These are phyloP conservation scores for Plectranthus barbatus DNA, from an alignment of 257 asterid species.

Conservation along the genomic window DNA sequence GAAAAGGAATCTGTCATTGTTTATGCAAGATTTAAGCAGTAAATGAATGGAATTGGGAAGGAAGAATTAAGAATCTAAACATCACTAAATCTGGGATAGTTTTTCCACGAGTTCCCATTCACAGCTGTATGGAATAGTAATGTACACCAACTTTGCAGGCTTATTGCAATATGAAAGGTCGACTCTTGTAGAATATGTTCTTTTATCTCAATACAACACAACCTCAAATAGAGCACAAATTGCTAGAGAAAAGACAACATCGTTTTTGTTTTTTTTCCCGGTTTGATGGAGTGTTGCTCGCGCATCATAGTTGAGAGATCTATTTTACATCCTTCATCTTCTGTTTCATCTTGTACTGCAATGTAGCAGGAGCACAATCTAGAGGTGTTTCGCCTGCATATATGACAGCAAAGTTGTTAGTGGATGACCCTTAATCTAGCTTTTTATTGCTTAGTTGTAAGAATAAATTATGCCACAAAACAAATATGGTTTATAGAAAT, in stretches of 20 bases:
- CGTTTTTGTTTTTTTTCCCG: too few species aligned
- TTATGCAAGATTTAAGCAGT: too few species aligned
- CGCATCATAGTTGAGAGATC: too few species aligned
- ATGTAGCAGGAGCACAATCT: conserved; percentile 93
- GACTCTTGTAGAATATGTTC: conserved; percentile 12
- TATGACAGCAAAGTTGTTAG: background rate
- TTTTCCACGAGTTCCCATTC: too few species aligned
- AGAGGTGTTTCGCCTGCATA: conserved; percentile 87
- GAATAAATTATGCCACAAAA: background rate
- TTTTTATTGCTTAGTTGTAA: background rate
- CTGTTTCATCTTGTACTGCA: conserved; percentile 87
- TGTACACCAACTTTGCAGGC: conserved; percentile 21
- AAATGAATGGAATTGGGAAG: too few species aligned
- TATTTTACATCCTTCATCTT: conserved; percentile 51
- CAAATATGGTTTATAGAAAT: background rate
- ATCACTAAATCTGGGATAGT: too few species aligned
- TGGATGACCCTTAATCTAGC: background rate
- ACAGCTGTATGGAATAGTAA: too few species aligned
- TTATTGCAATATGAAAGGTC: conserved; percentile 13
- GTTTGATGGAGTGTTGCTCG: too few species aligned
- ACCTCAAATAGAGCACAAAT: conserved; percentile 9
- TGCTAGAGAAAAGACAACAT: too few species aligned
- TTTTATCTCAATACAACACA: conserved; percentile 13
- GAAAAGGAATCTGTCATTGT: too few species aligned
- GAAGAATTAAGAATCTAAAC: too few species aligned